These are phyloP conservation scores for Rhizopus delemar DNA, from an alignment of 371 early-diverging fungal species.

Conservation along the genomic window DNA sequence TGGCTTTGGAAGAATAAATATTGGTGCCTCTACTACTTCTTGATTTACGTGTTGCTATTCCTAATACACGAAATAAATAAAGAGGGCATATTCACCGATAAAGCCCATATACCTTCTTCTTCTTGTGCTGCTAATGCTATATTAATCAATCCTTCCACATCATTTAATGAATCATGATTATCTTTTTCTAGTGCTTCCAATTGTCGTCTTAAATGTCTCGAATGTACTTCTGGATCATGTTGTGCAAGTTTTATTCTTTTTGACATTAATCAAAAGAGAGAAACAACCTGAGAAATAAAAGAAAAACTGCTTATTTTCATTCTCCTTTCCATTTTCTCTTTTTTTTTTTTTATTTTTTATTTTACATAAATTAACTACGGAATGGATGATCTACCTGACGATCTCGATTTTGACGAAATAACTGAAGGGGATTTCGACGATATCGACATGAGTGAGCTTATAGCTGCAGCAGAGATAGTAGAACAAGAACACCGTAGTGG, in stretches of 20 bases:
- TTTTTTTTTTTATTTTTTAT: constrained; percentile 7
- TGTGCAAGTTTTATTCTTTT: constrained; percentile 27
- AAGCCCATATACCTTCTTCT: constrained; percentile 29
- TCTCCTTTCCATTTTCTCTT: background rate
- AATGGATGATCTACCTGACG: constrained; percentile 13
- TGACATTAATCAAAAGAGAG: constrained; percentile 20
- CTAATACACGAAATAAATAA: background rate
- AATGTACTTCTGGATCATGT: constrained; percentile 45
- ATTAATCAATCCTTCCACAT: constrained; percentile 59
- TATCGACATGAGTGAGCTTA: constrained; percentile 19
- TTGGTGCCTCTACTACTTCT: constrained; percentile 29
- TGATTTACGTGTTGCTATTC: constrained; percentile 25
- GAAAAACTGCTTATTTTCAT: background rate
- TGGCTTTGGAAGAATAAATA: constrained; percentile 51
- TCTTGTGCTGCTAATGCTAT: constrained; percentile 52
- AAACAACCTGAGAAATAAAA: constrained; percentile 1
- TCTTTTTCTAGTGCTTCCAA: constrained; percentile 68
- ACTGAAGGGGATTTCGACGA: constrained; percentile 23
- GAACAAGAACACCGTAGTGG: constrained; percentile 15
- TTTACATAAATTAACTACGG: constrained; percentile 5
- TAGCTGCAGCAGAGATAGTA: constrained; percentile 19
- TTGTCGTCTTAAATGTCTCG: constrained; percentile 55
- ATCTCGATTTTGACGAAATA: constrained; percentile 29
- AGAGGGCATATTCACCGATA: background rate
- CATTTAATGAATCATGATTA: constrained; percentile 61